Evolutionary conservation across 225 moss, liverwort and hornwort genomes (phyloP).

Genomic region (Physcomitrium patens): DNA sequence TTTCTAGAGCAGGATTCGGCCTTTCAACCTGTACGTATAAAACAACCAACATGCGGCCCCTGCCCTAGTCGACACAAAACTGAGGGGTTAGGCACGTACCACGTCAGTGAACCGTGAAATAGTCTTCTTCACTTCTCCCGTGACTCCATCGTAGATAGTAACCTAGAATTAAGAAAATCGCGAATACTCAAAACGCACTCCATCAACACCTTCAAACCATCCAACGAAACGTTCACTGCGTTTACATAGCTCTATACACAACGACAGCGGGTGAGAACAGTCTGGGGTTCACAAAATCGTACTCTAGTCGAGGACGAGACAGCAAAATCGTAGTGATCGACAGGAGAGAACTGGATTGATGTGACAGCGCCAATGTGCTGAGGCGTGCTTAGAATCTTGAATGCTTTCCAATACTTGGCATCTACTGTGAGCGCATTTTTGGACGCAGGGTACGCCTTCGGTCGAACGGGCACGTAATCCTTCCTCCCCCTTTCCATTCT

Average conservation of each 20-base stretch:
- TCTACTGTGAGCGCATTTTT: conserved; percentile 69
- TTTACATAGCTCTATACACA: not conserved
- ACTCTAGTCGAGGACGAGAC: conserved; percentile 91
- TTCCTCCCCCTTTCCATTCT: conserved; percentile 50
- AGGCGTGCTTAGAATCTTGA: conserved; percentile 57
- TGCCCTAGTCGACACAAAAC: not conserved
- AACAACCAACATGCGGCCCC: not conserved
- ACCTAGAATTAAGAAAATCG: conserved; percentile 49
- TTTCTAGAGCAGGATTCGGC: not conserved
- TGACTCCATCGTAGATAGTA: conserved; percentile 71
- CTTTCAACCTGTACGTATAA: too few relatives aligned
- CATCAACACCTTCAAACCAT: not conserved
- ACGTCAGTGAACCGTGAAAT: conserved; percentile 89
- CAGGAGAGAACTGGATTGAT: conserved; percentile 68
- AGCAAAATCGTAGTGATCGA: conserved; percentile 76
- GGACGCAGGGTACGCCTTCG: conserved; percentile 68
- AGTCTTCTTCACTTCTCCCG: conserved; percentile 81
- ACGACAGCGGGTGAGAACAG: not conserved
- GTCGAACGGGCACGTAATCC: conserved; percentile 67
- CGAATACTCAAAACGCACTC: not conserved
- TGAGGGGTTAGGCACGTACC: conserved; percentile 46
- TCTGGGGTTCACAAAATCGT: not conserved
- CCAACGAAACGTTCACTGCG: not conserved
- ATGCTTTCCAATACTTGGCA: conserved; percentile 73
- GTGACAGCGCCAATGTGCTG: conserved; percentile 77